Evolutionary conservation across 2,329 filamentous ascomycete species (phyloP), one percentile per base, ranked within the genome.

Genomic region (Zasmidium cellare): DNA sequence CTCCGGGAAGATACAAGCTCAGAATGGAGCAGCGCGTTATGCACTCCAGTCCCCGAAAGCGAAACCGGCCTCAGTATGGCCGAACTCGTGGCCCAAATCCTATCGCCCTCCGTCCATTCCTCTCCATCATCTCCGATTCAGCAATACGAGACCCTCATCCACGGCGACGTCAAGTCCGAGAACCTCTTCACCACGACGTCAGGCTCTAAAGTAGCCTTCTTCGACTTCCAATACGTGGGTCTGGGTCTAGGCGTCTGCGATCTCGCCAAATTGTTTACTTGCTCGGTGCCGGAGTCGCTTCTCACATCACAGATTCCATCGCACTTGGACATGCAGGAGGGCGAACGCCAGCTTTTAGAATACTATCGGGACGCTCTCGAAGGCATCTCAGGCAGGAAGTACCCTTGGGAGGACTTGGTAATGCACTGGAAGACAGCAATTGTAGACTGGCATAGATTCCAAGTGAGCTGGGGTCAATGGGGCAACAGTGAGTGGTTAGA

Each of bases 141-240:
- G 9, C 57, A 57, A 0, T 76, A 76, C 31, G 67, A 87, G 61
- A 86, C 85, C 0, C 77, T 84, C 16, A 83, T 89, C 7, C 87
- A 89, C 65, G 87, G 87, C 7, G 87, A 89, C 56, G 85, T 88
- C 52, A 89, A 89, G 69, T 86, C 83, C 0, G 86, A 88, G 63
- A 89, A 89, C 58, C 77, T 89, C 6, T 88, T 88, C 65, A 84
- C 83, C 0, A 84, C 75, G 0, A 57, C 66, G 0, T 62, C 69
- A 0, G 84, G 82, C 1, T 71, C 80, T 1, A 58, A 74, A 2
- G 84, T 86, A 1, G 85, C 84, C 0, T 86, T 89, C 61, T 88
- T 85, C 65, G 87, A 89, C 67, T 89, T 89, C 56, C 87, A 89
- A 64, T 89, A 89, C 63, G 80, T 83, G 0, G 87, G 87, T 0